phyloP scores from a whole-genome alignment of 2,329 filamentous ascomycete genomes.

The Penicillium sp. region DNA sequence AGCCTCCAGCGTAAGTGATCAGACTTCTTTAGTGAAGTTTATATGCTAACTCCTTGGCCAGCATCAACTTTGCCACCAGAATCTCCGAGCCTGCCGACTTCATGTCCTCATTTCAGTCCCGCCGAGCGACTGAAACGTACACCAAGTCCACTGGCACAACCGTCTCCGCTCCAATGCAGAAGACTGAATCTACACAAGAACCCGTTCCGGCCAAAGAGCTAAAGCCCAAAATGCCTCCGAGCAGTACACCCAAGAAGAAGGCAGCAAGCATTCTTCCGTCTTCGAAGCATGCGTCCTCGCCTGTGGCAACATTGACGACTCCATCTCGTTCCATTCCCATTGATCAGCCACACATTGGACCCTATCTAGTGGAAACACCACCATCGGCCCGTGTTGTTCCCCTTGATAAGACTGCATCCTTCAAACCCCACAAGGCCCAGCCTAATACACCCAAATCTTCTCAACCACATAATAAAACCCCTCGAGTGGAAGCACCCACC shows the following conservation, averaged over 20 bases:
- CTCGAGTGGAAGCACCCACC: not conserved
- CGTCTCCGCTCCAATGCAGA: not conserved
- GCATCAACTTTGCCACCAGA: not conserved
- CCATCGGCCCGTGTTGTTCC: not conserved
- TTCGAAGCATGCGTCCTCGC: not conserved
- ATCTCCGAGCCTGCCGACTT: not conserved
- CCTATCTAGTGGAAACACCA: not conserved
- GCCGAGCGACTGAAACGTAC: not conserved
- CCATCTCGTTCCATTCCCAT: not conserved
- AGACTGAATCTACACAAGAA: not conserved
- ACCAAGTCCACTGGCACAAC: not conserved
- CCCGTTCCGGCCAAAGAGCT: not conserved
- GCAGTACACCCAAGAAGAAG: not conserved
- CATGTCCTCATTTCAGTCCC: not conserved
- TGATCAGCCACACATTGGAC: not conserved
- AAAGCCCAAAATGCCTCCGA: too few relatives aligned
- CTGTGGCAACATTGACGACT: not conserved
- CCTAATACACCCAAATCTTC: not conserved
- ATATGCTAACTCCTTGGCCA: not conserved
- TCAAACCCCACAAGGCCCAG: not conserved
- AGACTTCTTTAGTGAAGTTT: not conserved
- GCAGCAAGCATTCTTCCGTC: too few relatives aligned
- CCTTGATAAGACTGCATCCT: not conserved
- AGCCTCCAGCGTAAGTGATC: not conserved
- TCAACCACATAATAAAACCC: not conserved